Conservation (phyloP, 768 basidiomycete genomes). For the Macrolepiota fuliginosa region DNA sequence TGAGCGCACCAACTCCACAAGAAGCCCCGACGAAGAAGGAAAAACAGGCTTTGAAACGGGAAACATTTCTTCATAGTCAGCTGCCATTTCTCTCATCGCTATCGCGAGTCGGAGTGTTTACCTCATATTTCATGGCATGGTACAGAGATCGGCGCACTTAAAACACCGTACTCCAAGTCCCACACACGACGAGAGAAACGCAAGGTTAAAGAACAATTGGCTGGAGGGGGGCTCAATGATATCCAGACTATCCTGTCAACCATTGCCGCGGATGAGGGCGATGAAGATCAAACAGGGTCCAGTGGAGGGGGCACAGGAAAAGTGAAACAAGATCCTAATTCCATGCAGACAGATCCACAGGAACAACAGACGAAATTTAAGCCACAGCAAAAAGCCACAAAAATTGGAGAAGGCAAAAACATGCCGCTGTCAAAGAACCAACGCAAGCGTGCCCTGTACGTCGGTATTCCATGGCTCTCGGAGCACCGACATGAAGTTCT, state of each 20-base stretch:
- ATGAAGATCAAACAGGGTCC: conserved; percentile 10
- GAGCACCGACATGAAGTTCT: not conserved
- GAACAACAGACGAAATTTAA: conserved; percentile 20
- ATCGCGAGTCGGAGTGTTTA: not conserved
- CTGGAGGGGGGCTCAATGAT: conserved; percentile 41
- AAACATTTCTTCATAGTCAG: conserved; percentile 66
- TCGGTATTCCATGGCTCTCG: conserved; percentile 15
- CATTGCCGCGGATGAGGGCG: conserved; percentile 34
- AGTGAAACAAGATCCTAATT: conserved; percentile 12
- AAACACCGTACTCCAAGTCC: conserved; percentile 65
- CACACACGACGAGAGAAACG: conserved; percentile 70
- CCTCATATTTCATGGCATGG: not conserved
- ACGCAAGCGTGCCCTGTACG: conserved; percentile 68
- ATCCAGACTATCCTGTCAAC: conserved; percentile 54
- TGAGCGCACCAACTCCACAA: conserved; percentile 6
- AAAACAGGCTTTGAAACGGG: conserved; percentile 62
- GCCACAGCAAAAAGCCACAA: conserved; percentile 34
- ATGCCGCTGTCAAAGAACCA: conserved; percentile 59
- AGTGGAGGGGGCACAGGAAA: conserved; percentile 17
- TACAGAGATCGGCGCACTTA: conserved; percentile 43
- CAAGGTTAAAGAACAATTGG: conserved; percentile 61
- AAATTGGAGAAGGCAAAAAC: conserved; percentile 67
- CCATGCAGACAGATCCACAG: conserved; percentile 12
- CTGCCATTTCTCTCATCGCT: not conserved
- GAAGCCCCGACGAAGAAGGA: conserved; percentile 54